phyloP scores from a whole-genome alignment of 768 basidiomycete species.

The Kwoniella shandongensis region DNA sequence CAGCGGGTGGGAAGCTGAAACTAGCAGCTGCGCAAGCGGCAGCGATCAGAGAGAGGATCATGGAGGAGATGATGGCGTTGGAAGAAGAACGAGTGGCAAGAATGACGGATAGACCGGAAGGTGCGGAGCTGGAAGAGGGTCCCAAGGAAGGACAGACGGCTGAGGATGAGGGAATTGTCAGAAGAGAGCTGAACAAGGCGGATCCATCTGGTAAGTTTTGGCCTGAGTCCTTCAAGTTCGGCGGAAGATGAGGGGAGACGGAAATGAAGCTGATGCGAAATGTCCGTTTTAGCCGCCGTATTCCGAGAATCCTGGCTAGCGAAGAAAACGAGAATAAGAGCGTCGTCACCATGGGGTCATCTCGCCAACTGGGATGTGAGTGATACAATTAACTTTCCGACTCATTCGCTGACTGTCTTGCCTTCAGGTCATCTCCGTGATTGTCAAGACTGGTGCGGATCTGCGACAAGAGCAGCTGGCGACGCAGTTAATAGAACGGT shows the following conservation, averaged over 20 bases:
- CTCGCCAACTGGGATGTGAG: conserved; percentile 65
- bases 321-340: conserved; percentile 93
- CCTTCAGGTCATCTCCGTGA: conserved; percentile 93
- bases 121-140: conserved; percentile 36
- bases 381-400: neutral
- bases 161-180: conserved; percentile 78
- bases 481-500: conserved; percentile 87
- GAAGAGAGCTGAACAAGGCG: conserved; percentile 85
- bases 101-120: conserved; percentile 61
- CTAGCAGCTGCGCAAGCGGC: conserved; percentile 69
- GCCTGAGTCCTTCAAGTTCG: neutral
- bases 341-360: conserved; percentile 93
- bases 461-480: conserved; percentile 96
- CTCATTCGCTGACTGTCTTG: conserved; percentile 56
- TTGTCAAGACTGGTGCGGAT: conserved; percentile 97
- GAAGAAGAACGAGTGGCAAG: conserved; percentile 96
- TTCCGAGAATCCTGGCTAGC: conserved; percentile 92
- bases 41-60: conserved; percentile 89
- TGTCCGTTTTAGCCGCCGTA: conserved; percentile 63
- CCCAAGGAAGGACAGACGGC: conserved; percentile 14
- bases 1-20: conserved; percentile 71
- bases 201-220: conserved; percentile 76
- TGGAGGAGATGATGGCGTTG: conserved; percentile 95
- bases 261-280: neutral
- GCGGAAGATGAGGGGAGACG: neutral